phyloP scores from a whole-genome alignment of 176 grass and related monocot species.

The Triticum dicoccoides region DNA sequence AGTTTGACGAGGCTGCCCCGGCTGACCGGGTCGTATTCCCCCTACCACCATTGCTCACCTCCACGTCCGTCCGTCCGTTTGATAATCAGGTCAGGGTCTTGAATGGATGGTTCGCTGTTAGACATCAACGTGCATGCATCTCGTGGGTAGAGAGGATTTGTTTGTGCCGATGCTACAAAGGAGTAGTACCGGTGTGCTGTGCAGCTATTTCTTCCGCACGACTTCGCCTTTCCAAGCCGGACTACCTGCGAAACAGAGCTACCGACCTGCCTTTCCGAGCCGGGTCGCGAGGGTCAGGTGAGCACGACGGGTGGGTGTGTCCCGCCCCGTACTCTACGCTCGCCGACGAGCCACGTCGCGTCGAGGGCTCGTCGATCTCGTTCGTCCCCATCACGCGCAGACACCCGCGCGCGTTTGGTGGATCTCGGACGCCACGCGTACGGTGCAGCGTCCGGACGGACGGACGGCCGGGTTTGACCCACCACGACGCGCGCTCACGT shows the following conservation, averaged over 20 bases:
- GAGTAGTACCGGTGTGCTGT: too few relatives aligned
- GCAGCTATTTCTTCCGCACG: too few relatives aligned
- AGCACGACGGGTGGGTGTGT: neutral
- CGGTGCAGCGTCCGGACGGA: too few relatives aligned
- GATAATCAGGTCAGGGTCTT: too few relatives aligned
- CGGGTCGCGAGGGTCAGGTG: too few relatives aligned
- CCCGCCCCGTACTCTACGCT: neutral
- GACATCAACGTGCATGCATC: neutral
- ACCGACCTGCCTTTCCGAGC: too few relatives aligned
- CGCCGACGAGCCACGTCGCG: slow-evolving; percentile 14
- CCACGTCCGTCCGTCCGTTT: too few relatives aligned
- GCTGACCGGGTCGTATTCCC: neutral
- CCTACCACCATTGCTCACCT: neutral
- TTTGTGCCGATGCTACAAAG: too few relatives aligned
- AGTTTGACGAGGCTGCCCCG: neutral
- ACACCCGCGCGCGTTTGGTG: slow-evolving; percentile 25
- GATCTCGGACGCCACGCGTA: slow-evolving; percentile 27
- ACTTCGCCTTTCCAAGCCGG: too few relatives aligned
- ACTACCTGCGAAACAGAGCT: too few relatives aligned
- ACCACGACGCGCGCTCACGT: neutral
- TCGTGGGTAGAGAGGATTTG: too few relatives aligned
- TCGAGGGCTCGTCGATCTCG: neutral
- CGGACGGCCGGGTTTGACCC: neutral
- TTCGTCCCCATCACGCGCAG: neutral
- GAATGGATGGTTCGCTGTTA: neutral